Percentiles rank a stretch among this genome's conserved stretches.
These are phyloP conservation scores for Coprinellus micaceus DNA, from an alignment of 768 basidiomycete species.

Conservation along the genomic window DNA sequence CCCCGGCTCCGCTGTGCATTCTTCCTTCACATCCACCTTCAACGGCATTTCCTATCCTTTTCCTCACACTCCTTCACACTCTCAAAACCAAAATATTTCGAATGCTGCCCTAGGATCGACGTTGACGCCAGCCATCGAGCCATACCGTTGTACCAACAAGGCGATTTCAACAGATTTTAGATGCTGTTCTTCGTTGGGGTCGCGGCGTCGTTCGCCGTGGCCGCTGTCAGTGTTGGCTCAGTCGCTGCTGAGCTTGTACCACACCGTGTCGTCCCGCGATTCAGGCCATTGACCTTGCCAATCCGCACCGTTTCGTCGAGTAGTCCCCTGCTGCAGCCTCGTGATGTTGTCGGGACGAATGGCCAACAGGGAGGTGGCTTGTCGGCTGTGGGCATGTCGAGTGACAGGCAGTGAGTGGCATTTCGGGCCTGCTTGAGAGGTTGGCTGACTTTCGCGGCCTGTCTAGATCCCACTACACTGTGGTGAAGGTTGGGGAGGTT, in stretches of 20 bases:
- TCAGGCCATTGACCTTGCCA: slow-evolving; percentile 24
- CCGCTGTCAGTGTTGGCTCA: not conserved
- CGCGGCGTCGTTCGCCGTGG: not conserved
- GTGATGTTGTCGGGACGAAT: slow-evolving; percentile 21
- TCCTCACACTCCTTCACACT: too few species aligned
- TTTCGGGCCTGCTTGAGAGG: not conserved
- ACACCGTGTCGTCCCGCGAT: slow-evolving; percentile 16
- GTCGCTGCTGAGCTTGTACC: slow-evolving; percentile 8
- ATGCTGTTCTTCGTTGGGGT: not conserved
- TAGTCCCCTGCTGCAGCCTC: slow-evolving; percentile 11
- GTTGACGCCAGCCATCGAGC: too few species aligned
- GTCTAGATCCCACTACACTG: slow-evolving; percentile 62
- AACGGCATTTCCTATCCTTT: too few species aligned
- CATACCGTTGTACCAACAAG: too few species aligned
- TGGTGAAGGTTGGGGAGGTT: slow-evolving; percentile 58
- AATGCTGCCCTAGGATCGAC: too few species aligned
- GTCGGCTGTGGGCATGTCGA: slow-evolving; percentile 40
- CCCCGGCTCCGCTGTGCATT: too few species aligned
- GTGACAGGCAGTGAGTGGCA: slow-evolving; percentile 42
- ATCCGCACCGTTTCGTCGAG: not conserved
- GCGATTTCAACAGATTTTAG: too few species aligned
- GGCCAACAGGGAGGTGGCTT: slow-evolving; percentile 36
- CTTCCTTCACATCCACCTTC: too few species aligned
- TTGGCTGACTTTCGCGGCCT: not conserved
- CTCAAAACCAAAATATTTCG: too few species aligned